Percentiles rank a stretch among this genome's conserved stretches.
These are phyloP conservation scores for Polygonum maritimum DNA, from an alignment of 148 eudicot species.

Conservation along the genomic window DNA sequence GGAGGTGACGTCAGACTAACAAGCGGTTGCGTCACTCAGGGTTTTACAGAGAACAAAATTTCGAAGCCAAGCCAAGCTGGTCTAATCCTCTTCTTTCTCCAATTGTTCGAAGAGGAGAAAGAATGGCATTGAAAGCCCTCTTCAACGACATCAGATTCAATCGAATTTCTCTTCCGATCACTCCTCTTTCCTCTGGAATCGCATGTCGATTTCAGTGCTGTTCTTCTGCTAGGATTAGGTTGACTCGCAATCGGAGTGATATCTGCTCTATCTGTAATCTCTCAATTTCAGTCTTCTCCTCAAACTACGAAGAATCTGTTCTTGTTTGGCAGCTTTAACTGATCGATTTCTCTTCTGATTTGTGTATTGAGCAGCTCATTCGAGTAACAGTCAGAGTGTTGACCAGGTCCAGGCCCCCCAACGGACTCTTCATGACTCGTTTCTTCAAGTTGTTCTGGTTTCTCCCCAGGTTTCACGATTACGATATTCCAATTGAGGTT, in stretches of 20 bases:
- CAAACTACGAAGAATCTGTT: neutral
- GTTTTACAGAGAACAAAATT: neutral
- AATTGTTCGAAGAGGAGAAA: neutral
- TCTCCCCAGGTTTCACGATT: constrained; percentile 59
- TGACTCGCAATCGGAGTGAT: neutral
- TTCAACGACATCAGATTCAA: neutral
- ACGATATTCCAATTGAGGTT: neutral
- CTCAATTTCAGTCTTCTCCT: neutral
- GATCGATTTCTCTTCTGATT: neutral
- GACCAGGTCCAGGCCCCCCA: constrained; percentile 6
- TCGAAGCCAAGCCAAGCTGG: neutral
- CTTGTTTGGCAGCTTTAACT: neutral
- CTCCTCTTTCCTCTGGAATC: neutral
- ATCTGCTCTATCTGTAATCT: constrained; percentile 24
- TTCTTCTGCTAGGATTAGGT: neutral
- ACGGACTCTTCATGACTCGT: constrained; percentile 14
- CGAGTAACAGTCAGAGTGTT: constrained; percentile 23
- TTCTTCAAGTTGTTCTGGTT: constrained; percentile 78
- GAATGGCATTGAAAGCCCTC: neutral
- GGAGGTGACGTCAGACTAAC: neutral
- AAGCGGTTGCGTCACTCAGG: neutral
- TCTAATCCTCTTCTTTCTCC: constrained; percentile 1
- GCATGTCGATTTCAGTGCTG: neutral
- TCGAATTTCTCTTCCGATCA: neutral
- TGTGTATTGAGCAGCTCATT: constrained; percentile 16